These are phyloP conservation scores for Camellia oleifera DNA, from an alignment of 179 eudicot species.

Conservation along the genomic window DNA sequence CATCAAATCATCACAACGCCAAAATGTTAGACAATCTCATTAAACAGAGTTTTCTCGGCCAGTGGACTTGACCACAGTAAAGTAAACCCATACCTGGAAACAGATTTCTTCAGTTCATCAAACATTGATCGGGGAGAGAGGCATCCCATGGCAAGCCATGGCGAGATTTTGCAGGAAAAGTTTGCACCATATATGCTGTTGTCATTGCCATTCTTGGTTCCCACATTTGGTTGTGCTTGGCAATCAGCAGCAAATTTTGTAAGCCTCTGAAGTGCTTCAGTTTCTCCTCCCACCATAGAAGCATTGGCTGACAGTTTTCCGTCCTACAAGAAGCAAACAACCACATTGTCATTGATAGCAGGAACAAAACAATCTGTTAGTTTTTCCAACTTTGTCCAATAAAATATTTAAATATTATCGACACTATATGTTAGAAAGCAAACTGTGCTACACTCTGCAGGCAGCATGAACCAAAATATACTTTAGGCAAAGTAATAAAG, in stretches of 20 bases:
- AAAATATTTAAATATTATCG: background rate
- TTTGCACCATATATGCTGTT: slow-evolving; percentile 89
- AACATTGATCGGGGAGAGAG: slow-evolving; percentile 93
- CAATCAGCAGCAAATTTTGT: slow-evolving; percentile 81
- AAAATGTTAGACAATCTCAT: background rate
- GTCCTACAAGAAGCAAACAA: slow-evolving; percentile 38
- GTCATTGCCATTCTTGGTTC: slow-evolving; percentile 50
- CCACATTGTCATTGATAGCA: background rate
- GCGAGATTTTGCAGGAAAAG: slow-evolving; percentile 94
- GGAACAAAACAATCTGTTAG: background rate
- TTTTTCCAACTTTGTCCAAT: background rate
- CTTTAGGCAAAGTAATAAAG: background rate
- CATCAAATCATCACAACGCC: background rate
- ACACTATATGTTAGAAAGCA: background rate
- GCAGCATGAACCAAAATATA: background rate
- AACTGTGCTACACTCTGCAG: background rate
- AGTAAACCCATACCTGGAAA: slow-evolving; percentile 49
- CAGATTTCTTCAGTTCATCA: slow-evolving; percentile 81
- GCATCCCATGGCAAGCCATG: slow-evolving; percentile 96
- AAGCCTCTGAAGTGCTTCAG: slow-evolving; percentile 87
- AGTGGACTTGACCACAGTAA: background rate
- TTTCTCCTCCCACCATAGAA: slow-evolving; percentile 87
- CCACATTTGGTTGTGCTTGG: slow-evolving; percentile 71
- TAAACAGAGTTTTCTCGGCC: background rate
- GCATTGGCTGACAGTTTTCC: slow-evolving; percentile 73